Base-by-base conservation (phyloP, 148 eudicot genomes). In the Limonium bicolor region DNA sequence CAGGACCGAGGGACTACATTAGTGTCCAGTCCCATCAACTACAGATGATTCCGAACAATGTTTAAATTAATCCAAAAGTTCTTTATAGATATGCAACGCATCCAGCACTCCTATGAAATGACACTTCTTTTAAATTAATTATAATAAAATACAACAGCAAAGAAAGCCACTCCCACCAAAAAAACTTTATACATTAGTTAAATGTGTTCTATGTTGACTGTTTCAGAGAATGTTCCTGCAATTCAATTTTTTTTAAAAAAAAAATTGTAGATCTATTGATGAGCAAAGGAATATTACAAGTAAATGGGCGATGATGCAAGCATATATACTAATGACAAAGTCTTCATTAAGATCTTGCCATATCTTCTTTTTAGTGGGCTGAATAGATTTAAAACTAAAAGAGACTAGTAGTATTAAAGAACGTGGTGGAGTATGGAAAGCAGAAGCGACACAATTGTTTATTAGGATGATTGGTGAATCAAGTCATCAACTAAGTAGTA, bases 11-110 rank as follows among this genome's bases (percentile, higher is more conserved):
- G n/a, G n/a, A n/a, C 46, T 20, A 12, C 46, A 20, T 4, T 41
- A 15, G 26, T 41, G 46, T 41, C 26, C n/a, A 25, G 24, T 41
- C 46, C 41, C 46, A 41, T 41, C 46, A 41, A 41, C 27, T 22
- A 37, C 41, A 39, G 43, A 26, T 10, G n/a, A 39, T 39, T 26
- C 43, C 19, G 11, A 10, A 20, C 25, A 39, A 10, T 41, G 11
- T 36, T 35, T 36, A 17, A 13, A 20, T 22, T 41, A 22, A 20
- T 5, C 15, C 14, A 20, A 11, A 11, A 15, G 24, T 1, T 20
- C 18, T 27, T 27, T 41, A 17, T 41, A 21, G 27, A 41, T 20
- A 39, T 9, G 43, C 22, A 14, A 39, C 22, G n/a, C 22, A 39
- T 19, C 22, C 25, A 39, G 43, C 43, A 19, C 25, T 14, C n/a